Base-by-base conservation (phyloP, 2,329 filamentous ascomycete species). In the Fusarium oxysporum region DNA sequence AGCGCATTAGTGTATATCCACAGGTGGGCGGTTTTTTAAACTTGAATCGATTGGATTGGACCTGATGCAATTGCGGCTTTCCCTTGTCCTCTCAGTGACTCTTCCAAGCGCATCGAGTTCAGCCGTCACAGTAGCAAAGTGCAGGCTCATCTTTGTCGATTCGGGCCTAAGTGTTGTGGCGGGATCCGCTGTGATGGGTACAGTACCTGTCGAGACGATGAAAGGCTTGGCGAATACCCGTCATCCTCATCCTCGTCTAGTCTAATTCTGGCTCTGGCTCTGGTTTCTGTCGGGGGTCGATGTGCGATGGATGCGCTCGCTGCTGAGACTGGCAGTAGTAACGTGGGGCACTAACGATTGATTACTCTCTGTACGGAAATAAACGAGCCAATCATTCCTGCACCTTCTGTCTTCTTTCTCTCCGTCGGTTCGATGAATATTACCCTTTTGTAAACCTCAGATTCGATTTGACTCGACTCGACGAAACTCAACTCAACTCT, bases 131-230 rank as follows among this genome's bases (percentile, higher is more conserved):
- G 62, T 48, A 28, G 23, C 23, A 21, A 16, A 25, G 32, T 12
- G 50, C 33, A 53, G 50, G 33, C 50, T 64, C 60, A 70, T 72
- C 70, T 62, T 57, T 56, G 56, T 66, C 50, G 45, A 73, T 73
- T 73, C 70, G 70, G 71, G 71, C 71, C 71, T 73, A 73, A 73
- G 58, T 57, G 45, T 37, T 68, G 67, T 71, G 70, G 71, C 66
- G 71, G 62, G 48, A 55, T 73, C 70, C 70, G 70, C 70, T 67
- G 60, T 45, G 59, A 72, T 70, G 63, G 68, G 41, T 67, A 68
- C 62, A 59, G 56, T 60, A 54, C 57, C 54, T 44, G 62, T 71
- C 70, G 41, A 67, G 51, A 68, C 66, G 48, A 73, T 57, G 58
- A 44, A 54, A 28, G 48, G 47, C 70, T 73, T 73, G 61, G 70